Evolutionary conservation across 768 basidiomycete species (phyloP), one percentile per base, ranked within the genome.

Genomic region (Collybia sordida): DNA sequence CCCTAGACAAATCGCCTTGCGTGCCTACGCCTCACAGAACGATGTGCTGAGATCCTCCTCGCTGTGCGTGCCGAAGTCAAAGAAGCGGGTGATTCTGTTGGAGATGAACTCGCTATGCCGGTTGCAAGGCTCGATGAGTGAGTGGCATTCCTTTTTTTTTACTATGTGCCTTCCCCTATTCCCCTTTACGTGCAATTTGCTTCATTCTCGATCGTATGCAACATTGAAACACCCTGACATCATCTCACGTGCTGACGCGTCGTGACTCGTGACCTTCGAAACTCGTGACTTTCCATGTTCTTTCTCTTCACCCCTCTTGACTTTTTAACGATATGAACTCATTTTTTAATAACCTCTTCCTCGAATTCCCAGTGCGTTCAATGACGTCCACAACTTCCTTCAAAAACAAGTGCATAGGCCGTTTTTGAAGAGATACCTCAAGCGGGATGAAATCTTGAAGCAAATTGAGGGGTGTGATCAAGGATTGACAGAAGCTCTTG

Each of bases 341-440:
- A 3, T 14, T 31, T n/a, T 31, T 14, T 31, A 4, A 31, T 14
- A 31, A 6, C 14, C 31, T 31, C 31, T 31, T 31, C 3, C 14
- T 31, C 11, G 31, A 11, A 11, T 6, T 14, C 31, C 3, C 14
- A 75, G 73, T 21, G 63, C 80, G 0, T 83, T 79, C 56, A 49
- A 55, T 2, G 42, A 64, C 4, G 76, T 88, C 3, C 68, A 72
- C 35, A 54, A 60, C 2, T 78, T 90, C 55, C 72, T 89, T 22
- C 59, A 72, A 47, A 83, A 81, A 55, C 83, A 89, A 54, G 69
- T 73, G 14, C 71, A 79, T 36, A 71, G 88, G 1, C 86, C 90
- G 0, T 92, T 90, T 69, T 66, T 93, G 54, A 88, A 89, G 64
- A 76, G 88, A 3, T 92, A 88, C 59, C 73, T 93, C 34, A 83